A percentile compares a stretch with the other conserved stretches of the same genome.
Evolutionary conservation across 1,284 basidiomycete species (phyloP).

Genomic region (Prillingera fragicola): DNA sequence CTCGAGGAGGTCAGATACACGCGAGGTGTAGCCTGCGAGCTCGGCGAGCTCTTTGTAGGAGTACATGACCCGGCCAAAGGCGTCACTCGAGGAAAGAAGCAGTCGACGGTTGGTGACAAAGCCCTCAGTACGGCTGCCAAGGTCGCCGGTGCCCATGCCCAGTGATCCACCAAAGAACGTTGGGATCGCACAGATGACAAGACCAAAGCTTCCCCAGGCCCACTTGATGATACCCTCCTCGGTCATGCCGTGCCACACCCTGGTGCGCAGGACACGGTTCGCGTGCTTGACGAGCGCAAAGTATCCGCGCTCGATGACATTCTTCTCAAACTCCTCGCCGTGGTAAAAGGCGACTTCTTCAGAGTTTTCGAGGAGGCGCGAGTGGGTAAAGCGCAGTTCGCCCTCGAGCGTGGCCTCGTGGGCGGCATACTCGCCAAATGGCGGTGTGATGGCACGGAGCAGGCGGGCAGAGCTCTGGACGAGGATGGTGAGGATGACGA

Average conservation of each 20-base stretch:
- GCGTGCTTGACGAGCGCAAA: conserved; percentile 83
- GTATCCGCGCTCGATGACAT: conserved; percentile 86
- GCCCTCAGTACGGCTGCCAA: conserved; percentile 81
- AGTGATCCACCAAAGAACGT: conserved; percentile 87
- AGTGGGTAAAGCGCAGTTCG: conserved; percentile 81
- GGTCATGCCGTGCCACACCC: conserved; percentile 84
- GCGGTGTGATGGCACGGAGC: conserved; percentile 85
- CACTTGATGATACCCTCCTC: conserved; percentile 97
- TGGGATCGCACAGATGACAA: conserved; percentile 88
- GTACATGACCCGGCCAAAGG: conserved; percentile 71
- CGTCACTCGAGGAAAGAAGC: conserved; percentile 61
- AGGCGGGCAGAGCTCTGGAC: conserved; percentile 73
- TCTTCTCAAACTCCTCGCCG: conserved; percentile 87
- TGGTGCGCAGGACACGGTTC: conserved; percentile 69
- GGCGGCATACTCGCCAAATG: conserved; percentile 86
- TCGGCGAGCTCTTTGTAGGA: conserved; percentile 93
- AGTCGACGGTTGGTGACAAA: conserved; percentile 93
- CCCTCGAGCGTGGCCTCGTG: conserved; percentile 75
- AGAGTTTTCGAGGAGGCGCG: conserved; percentile 84
- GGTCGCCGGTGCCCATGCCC: conserved; percentile 57
- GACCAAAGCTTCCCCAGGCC: conserved; percentile 93
- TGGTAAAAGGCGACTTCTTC: conserved; percentile 93
- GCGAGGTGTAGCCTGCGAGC: conserved; percentile 89
- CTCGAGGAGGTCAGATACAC: conserved; percentile 82
- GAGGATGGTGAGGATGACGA: conserved; percentile 74